Percentiles rank a stretch among this genome's conserved stretches.
phyloP scores from a whole-genome alignment of 2,329 filamentous ascomycete species.

The Phialophora tarda region DNA sequence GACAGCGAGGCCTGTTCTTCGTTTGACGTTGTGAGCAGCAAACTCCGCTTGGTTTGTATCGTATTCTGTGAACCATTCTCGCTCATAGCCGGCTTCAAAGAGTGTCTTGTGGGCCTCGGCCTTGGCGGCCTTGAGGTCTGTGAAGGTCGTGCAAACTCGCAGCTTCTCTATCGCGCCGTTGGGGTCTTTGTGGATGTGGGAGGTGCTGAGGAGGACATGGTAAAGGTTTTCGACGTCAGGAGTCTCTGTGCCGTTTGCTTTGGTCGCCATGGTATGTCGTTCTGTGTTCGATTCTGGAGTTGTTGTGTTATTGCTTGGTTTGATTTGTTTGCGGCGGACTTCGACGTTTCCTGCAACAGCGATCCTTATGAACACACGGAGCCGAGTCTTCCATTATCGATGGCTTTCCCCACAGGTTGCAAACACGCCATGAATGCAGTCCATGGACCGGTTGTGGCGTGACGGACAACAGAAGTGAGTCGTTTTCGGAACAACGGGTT shows the following conservation, averaged over 20 bases:
- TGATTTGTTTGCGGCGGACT: not conserved
- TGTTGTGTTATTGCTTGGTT: not conserved
- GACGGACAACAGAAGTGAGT: not conserved
- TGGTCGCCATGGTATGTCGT: constrained; percentile 22
- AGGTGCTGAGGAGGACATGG: constrained; percentile 41
- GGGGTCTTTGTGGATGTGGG: constrained; percentile 39
- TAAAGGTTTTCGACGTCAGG: constrained; percentile 36
- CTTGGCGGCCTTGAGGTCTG: constrained; percentile 39
- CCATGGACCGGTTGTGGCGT: constrained; percentile 8
- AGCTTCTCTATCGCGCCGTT: constrained; percentile 41
- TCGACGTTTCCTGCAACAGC: not conserved
- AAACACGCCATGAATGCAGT: constrained; percentile 8
- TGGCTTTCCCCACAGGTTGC: constrained; percentile 3
- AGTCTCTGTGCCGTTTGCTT: constrained; percentile 21
- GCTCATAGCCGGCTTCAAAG: constrained; percentile 43
- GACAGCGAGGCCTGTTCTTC: constrained; percentile 38
- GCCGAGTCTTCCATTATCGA: not conserved
- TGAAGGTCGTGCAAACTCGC: constrained; percentile 41
- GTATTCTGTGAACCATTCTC: constrained; percentile 42
- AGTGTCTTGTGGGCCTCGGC: constrained; percentile 41
- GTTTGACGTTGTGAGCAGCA: constrained; percentile 31
- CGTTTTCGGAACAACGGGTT: constrained; percentile 9
- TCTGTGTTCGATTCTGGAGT: constrained; percentile 4
- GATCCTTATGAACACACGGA: not conserved
- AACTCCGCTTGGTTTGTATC: constrained; percentile 35